A percentile compares a stretch with the other conserved stretches of the same genome.
Conservation (phyloP, 805 yeast genomes). For the baker's yeast (Saccharomyces cerevisiae) region DNA sequence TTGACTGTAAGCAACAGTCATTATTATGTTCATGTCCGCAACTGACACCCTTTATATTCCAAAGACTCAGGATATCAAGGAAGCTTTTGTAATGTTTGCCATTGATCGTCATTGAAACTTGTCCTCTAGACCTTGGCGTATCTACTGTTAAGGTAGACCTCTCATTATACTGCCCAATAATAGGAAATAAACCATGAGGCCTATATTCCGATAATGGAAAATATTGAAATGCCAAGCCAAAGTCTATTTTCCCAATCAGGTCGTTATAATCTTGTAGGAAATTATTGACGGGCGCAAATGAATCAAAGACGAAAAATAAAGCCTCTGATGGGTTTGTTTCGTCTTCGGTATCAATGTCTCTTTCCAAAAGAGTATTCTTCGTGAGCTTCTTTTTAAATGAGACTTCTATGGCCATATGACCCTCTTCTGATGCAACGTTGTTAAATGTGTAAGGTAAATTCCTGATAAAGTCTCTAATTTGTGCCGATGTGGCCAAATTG, state of each 20-base stretch:
- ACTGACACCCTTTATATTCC: conserved; percentile 46
- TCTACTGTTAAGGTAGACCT: conserved; percentile 33
- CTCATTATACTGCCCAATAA: conserved; percentile 33
- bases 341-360: neutral
- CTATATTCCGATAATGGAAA: conserved; percentile 58
- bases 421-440: conserved; percentile 23
- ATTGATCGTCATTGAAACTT: conserved; percentile 7
- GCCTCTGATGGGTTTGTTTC: conserved; percentile 1
- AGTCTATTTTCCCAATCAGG: conserved; percentile 11
- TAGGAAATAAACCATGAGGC: conserved; percentile 31
- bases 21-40: conserved; percentile 68
- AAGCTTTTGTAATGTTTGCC: neutral
- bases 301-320: conserved; percentile 10
- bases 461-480: conserved; percentile 38
- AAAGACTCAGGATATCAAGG: conserved; percentile 31
- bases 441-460: conserved; percentile 45
- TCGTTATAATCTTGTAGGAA: neutral
- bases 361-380: neutral
- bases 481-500: conserved; percentile 37
- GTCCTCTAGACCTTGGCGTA: neutral
- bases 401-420: conserved; percentile 3
- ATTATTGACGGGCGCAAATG: conserved; percentile 3
- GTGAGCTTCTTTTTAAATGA: neutral
- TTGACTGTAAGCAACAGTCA: conserved; percentile 48
- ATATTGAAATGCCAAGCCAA: conserved; percentile 55